These are phyloP conservation scores for Suillus subluteus DNA, from an alignment of 768 basidiomycete species.

Conservation along the genomic window DNA sequence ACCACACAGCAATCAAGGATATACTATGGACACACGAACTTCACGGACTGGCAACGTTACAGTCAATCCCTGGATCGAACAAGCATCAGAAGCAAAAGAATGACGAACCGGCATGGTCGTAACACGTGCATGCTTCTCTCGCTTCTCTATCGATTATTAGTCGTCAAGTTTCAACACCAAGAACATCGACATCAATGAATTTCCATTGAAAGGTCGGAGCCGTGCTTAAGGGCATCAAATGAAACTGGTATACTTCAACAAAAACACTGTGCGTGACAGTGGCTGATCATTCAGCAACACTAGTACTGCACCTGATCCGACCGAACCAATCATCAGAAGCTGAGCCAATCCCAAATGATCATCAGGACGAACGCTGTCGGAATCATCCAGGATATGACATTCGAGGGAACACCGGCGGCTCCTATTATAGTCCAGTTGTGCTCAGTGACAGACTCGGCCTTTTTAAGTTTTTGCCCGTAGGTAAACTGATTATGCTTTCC, in stretches of 20 bases:
- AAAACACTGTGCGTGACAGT: background rate
- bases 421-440: background rate
- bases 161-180: background rate
- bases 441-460: background rate
- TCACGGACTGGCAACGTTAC: slow-evolving; percentile 3
- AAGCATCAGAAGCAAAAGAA: slow-evolving; percentile 5
- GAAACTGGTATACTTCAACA: background rate
- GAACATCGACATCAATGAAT: slow-evolving; percentile 1
- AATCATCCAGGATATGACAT: slow-evolving; percentile 3
- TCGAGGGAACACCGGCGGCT: slow-evolving; percentile 1
- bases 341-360: background rate
- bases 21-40: slow-evolving; percentile 1
- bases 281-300: background rate
- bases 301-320: slow-evolving; percentile 1
- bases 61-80: background rate
- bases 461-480: background rate
- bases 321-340: slow-evolving; percentile 6
- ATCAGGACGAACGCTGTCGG: background rate
- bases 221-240: background rate
- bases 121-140: slow-evolving; percentile 4
- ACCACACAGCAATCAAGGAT: slow-evolving; percentile 3
- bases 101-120: slow-evolving; percentile 8
- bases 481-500: background rate
- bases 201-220: background rate
- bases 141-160: slow-evolving; percentile 5